Percentiles rank a stretch among this genome's conserved stretches.
Conservation (phyloP, 768 basidiomycete species). For the Crucibulum laeve region DNA sequence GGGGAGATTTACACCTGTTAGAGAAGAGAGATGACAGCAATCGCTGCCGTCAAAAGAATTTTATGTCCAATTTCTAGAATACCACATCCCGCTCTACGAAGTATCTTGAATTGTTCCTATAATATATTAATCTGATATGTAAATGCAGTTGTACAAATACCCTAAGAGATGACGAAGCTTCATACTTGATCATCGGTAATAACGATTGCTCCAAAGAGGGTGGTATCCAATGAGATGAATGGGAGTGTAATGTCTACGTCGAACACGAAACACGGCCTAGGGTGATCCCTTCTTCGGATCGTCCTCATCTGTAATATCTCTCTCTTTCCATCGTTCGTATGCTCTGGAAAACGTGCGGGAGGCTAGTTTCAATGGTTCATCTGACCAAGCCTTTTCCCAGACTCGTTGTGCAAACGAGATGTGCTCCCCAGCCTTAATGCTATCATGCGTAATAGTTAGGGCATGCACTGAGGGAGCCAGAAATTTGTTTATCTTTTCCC, state of each 20-base stretch:
- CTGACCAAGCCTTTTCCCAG: constrained; percentile 61
- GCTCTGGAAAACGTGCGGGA: constrained; percentile 32
- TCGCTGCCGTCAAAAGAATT: no score
- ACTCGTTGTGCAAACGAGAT: constrained; percentile 50
- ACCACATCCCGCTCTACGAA: not conserved
- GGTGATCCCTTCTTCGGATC: constrained; percentile 29
- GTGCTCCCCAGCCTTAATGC: constrained; percentile 54
- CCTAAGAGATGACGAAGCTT: not conserved
- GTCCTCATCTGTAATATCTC: constrained; percentile 36
- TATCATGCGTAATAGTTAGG: constrained; percentile 47
- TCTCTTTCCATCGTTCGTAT: constrained; percentile 43
- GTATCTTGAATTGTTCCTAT: not conserved
- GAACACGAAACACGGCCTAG: not conserved
- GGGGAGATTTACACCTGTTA: not conserved
- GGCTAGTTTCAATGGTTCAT: constrained; percentile 53
- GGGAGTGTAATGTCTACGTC: constrained; percentile 14
- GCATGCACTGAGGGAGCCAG: constrained; percentile 54
- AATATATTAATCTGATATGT: not conserved
- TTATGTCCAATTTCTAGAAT: not conserved
- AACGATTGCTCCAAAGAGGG: no score
- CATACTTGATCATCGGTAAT: not conserved
- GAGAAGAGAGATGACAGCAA: not conserved
- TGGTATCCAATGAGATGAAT: not conserved
- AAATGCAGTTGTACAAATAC: not conserved
- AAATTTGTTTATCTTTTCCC: constrained; percentile 47